Percentiles rank a stretch among this genome's conserved stretches.
Evolutionary conservation across 768 basidiomycete genomes (phyloP).

Genomic region (Dioszegia hungarica): DNA sequence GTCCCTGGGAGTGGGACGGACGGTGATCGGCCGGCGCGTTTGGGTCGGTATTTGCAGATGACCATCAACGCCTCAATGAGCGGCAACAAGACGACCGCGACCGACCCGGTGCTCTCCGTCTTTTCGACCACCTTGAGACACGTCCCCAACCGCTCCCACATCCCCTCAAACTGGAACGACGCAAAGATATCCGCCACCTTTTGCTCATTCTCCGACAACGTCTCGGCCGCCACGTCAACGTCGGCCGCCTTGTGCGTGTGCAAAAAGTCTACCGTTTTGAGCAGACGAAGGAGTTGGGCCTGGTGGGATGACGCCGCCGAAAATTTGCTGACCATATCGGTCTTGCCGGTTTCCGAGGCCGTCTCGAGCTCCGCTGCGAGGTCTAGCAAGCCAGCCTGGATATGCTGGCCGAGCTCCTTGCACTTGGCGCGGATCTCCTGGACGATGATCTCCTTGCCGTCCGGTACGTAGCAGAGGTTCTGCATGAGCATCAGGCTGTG

Average conservation of each 20-base stretch:
- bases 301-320: constrained; percentile 90
- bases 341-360: constrained; percentile 54
- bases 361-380: constrained; percentile 63
- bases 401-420: constrained; percentile 73
- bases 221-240: constrained; percentile 20
- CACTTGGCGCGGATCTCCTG: constrained; percentile 80
- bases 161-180: constrained; percentile 77
- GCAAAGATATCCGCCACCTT: constrained; percentile 85
- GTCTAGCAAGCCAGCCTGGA: constrained; percentile 72
- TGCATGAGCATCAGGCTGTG: constrained; percentile 87
- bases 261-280: constrained; percentile 98
- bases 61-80: constrained; percentile 97
- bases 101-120: constrained; percentile 72
- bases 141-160: constrained; percentile 87
- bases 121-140: constrained; percentile 79
- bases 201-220: constrained; percentile 49
- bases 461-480: constrained; percentile 80
- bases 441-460: constrained; percentile 81
- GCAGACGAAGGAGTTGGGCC: constrained; percentile 88
- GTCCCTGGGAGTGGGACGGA: constrained; percentile 18
- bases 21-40: constrained; percentile 42
- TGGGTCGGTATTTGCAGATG: constrained; percentile 79
- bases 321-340: constrained; percentile 75
- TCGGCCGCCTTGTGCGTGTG: constrained; percentile 48
- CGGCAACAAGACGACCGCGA: constrained; percentile 86